A percentile compares a stretch with the other conserved stretches of the same genome.
phyloP scores from a whole-genome alignment of 805 yeast species.

The Starmerella stigmatis region DNA sequence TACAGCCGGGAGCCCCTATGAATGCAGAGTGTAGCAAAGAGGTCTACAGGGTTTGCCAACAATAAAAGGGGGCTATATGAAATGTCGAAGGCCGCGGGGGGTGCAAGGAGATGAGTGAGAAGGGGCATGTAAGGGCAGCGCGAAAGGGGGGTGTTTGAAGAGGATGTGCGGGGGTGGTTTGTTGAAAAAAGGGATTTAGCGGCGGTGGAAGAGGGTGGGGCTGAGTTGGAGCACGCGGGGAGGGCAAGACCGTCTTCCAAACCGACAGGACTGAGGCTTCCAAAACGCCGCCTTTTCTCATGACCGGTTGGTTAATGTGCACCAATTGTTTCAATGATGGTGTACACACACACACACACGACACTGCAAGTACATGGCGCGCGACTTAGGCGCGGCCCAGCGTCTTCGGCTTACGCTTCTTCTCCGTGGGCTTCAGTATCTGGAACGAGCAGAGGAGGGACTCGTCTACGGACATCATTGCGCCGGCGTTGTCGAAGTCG shows the following conservation, averaged over 20 bases:
- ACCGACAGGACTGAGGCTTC: no score
- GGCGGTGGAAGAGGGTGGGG: no score
- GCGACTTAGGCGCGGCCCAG: conserved; percentile 6
- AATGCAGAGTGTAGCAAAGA: not conserved
- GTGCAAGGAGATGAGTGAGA: not conserved
- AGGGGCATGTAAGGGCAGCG: not conserved
- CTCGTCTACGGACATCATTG: conserved; percentile 99
- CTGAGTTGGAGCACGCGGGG: no score
- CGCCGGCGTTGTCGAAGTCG: conserved; percentile 97
- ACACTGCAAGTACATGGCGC: not conserved
- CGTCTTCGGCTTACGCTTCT: conserved; percentile 52
- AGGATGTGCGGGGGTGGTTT: no score
- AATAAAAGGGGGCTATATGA: not conserved
- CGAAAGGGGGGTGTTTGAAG: no score
- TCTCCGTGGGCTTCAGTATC: conserved; percentile 95
- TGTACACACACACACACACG: no score
- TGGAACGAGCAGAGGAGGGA: conserved; percentile 83
- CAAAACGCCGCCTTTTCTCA: no score
- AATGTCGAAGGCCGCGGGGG: not conserved
- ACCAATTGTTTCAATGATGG: no score
- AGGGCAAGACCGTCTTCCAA: no score
- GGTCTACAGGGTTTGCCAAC: not conserved
- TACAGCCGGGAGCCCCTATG: not conserved
- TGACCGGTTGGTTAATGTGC: no score
- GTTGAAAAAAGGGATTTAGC: no score